Base-by-base conservation (phyloP, 169 alveolate species). In the Cryptosporidium xiaoi region DNA sequence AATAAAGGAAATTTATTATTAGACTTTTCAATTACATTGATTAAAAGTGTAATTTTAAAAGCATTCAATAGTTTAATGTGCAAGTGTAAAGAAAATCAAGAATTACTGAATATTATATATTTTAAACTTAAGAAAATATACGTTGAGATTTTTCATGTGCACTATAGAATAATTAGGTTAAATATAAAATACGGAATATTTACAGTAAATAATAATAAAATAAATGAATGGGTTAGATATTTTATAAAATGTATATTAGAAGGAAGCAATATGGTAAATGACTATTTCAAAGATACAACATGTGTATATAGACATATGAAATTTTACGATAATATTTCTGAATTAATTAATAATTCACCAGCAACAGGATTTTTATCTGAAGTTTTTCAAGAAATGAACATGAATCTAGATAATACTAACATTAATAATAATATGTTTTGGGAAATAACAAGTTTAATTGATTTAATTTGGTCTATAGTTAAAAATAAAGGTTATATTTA, bases 261-360 rank as follows among this genome's bases (percentile, higher is more conserved):
- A 18, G 83, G 83, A 15, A 51, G 55, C 24, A 34, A 51, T 2
- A 69, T 69, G 13, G 56, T 24, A 34, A 51, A 29, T 16, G 83
- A 69, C 7, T 55, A 69, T 33, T 69, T 51, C 13, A 53, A 53
- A n/a, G 29, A 53, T 53, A 53, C 20, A n/a, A 53, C 12, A n/a
- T 5, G 15, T 24, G 18, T 62, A 62, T 62, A 36, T 24, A 77
- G 87, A 40, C 87, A 77, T n/a, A 77, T 77, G 87, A 66, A 40
- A n/a, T 24, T 77, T 12, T 62, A 77, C 33, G 87, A 77, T 18
- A 48, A 27, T 5, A 6, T 58, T 36, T 77, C 69, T 27, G 56
- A 8, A 10, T 20, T 77, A 36, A 48, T 62, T 6, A 77, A 27
- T 24, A 33, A 33, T 18, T 56, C 87, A 20, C 48, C 48, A 8